Evolutionary conservation across 2,329 filamentous ascomycete species (phyloP), one percentile per base, ranked within the genome.

Genomic region (Sporothrix protearum): DNA sequence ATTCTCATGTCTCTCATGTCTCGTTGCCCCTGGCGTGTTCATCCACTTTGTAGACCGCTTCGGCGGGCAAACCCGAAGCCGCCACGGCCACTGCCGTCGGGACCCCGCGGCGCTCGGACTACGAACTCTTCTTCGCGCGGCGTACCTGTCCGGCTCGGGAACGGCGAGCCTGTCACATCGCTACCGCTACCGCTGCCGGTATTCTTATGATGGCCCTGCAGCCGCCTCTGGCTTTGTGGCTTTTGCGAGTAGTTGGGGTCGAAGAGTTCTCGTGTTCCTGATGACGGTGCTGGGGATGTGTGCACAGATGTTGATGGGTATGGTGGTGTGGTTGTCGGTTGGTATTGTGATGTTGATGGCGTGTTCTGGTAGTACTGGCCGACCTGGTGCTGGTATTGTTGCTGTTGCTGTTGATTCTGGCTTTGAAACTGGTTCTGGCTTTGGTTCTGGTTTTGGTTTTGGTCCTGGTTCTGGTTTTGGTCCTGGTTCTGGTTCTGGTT

Each of bases 1-100:
- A n/a, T n/a, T n/a, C n/a, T 55, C 12, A 33, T 55, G 67, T 71
- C 12, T 59, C 53, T 4, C 22, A 12, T 12, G 2, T n/a, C 9
- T 33, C 55, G 30, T 8, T 57, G 3, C 59, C 3, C 55, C 39
- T 42, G 5, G 28, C 36, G 22, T 70, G 25, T 7, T 64, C 49
- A 61, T 2, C 10, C 39, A 22, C 47, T 71, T 16, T 71, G 45
- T 28, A 42, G 47, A n/a, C 83, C 85, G 74, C 91, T 91, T 77
- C 92, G 86, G 74, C 83, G 84, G 63, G 85, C 86, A 77, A 96
- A 94, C 47, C 91, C 92, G 80, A 94, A 94, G 0, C 93, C 93
- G 71, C 90, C 92, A 77, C 91, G 86, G 72, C 92, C 92, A 78
- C 85, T 92, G 63, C 87, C 86, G 78, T 96, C 92, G 10, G 94